Base-by-base conservation (phyloP, 805 yeast genomes). In the Starmerella gropengiesseri region DNA sequence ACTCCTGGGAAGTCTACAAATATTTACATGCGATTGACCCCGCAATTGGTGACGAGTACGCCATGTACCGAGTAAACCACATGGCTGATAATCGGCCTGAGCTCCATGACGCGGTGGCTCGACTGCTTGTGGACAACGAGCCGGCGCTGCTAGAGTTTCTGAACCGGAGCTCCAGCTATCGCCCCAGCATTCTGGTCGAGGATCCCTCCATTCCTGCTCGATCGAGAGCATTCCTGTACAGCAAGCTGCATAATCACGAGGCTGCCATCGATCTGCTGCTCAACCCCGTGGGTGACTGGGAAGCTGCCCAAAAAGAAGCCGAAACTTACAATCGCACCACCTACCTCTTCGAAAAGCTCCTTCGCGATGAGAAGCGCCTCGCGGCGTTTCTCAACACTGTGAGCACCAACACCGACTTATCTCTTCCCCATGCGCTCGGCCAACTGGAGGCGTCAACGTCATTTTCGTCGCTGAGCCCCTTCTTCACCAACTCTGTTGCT, bases 301-400 rank as follows among this genome's bases (percentile, higher is more conserved):
- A 60, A 17, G 62, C 65, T n/a, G 81, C 94, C 0, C 69, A 79
- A 46, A 56, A 61, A 3, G 81, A 81, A 53, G 78, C 91, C 48
- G 59, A 70, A 1, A 63, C 63, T 0, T 72, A 69, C 21, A 7
- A 21, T 9, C 13, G 14, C 3, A 33, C 41, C 3, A 25, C 44
- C 2, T 46, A 43, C 21, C 30, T 50, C 23, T 45, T 49, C 21
- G 50, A 45, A n/a, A 20, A 37, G 35, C 41, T 48, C 4, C 12
- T 34, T 9, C n/a, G n/a, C 13, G 26, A n/a, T 9, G 13, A 18
- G 21, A 23, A 20, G 3, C 29, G 11, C 4, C 31, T 49, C n/a
- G 18, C 21, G 5, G 26, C 27, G 12, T 47, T 41, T 21, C 32
- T 49, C 17, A 29, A 26, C 21, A 14, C 11, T 2, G 37, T 22